These are phyloP conservation scores for Monilinia polystroma DNA, from an alignment of 2,329 filamentous ascomycete species.

Conservation along the genomic window DNA sequence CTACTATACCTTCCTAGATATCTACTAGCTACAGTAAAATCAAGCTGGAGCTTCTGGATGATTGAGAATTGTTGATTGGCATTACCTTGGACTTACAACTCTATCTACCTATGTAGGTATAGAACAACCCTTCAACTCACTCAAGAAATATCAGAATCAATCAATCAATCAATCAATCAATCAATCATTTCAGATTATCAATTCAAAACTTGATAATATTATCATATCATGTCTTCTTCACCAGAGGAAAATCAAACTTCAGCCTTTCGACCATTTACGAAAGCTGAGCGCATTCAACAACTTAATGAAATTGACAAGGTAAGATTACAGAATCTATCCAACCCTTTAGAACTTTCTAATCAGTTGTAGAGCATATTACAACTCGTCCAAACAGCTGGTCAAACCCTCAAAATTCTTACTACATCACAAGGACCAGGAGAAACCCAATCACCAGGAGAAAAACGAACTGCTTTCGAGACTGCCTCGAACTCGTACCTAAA, in stretches of 20 bases:
- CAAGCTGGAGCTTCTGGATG: too few species aligned
- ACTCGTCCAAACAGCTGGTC: conserved; percentile 58
- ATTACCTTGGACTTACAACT: not conserved
- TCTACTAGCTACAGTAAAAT: too few species aligned
- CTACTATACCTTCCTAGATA: too few species aligned
- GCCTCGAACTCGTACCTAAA: conserved; percentile 68
- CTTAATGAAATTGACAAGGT: conserved; percentile 76
- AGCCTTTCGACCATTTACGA: conserved; percentile 54
- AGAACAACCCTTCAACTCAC: not conserved
- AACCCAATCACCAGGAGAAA: conserved; percentile 24
- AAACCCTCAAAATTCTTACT: conserved; percentile 63
- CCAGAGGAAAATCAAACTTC: conserved; percentile 27
- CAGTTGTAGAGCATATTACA: conserved; percentile 40
- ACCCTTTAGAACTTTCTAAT: conserved; percentile 5
- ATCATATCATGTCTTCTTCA: conserved; percentile 24
- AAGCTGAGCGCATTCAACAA: conserved; percentile 76
- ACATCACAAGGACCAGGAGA: conserved; percentile 43
- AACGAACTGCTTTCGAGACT: conserved; percentile 52
- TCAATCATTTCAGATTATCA: not conserved
- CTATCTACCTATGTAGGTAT: not conserved
- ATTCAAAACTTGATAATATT: not conserved
- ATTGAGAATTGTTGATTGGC: not conserved
- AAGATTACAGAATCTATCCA: conserved; percentile 15
- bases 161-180: not conserved
- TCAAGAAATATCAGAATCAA: not conserved